These are phyloP conservation scores for Alternaria sp. DNA, from an alignment of 2,329 filamentous ascomycete genomes.

Conservation along the genomic window DNA sequence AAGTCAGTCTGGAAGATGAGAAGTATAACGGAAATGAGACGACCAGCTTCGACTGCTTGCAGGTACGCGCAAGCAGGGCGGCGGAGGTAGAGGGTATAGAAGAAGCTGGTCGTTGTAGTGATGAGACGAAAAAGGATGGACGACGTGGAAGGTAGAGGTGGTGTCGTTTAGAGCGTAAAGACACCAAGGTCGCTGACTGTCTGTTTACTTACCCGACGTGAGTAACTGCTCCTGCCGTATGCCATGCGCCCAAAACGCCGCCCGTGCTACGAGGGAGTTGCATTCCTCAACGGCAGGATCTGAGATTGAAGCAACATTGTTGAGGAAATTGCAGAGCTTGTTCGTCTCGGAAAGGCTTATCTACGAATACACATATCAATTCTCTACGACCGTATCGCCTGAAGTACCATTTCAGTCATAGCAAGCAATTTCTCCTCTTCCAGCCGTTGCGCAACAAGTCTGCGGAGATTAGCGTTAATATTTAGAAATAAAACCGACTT, in stretches of 20 bases:
- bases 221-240: constrained; percentile 10
- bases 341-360: neutral
- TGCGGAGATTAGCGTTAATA: constrained; percentile 12
- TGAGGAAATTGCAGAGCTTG: neutral
- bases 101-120: constrained; percentile 27
- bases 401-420: constrained; percentile 50
- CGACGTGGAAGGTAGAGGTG: constrained; percentile 16
- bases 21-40: constrained; percentile 8
- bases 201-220: constrained; percentile 5
- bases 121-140: constrained; percentile 19
- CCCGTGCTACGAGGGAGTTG: neutral
- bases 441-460: constrained; percentile 51
- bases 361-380: neutral
- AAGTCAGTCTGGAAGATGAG: neutral
- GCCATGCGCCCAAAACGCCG: neutral
- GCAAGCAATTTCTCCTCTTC: constrained; percentile 56
- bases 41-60: constrained; percentile 25
- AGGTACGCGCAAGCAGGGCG: constrained; percentile 4
- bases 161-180: constrained; percentile 5
- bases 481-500: neutral
- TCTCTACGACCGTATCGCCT: constrained; percentile 33
- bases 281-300: neutral
- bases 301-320: neutral
- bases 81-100: neutral
- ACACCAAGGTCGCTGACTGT: neutral